Evolutionary conservation across 139 green algal genomes (phyloP).

Genomic region (Chlamydomonas urium): DNA sequence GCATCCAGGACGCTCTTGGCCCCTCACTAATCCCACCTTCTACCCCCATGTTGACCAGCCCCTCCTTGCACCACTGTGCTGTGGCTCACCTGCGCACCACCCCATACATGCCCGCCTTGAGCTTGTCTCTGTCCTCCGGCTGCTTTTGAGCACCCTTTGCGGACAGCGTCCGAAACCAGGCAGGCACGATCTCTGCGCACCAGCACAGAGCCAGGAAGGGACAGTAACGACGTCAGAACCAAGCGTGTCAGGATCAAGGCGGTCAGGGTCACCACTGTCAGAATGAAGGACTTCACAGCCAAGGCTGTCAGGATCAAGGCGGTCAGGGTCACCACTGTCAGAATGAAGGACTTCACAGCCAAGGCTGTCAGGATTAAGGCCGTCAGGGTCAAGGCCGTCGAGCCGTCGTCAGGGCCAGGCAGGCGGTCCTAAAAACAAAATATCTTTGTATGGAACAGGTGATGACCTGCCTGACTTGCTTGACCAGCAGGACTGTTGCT

Average conservation of each 20-base stretch:
- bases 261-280: background rate
- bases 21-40: too few species aligned
- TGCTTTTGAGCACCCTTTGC: constrained; percentile 9
- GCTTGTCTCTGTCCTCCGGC: constrained; percentile 37
- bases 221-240: background rate
- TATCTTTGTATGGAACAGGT: background rate
- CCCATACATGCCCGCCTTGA: constrained; percentile 69
- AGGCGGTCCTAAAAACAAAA: too few species aligned
- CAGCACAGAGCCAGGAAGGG: too few species aligned
- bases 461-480: background rate
- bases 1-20: too few species aligned
- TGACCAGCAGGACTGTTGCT: background rate
- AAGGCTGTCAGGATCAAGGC: background rate
- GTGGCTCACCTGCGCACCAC: constrained; percentile 61
- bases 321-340: background rate
- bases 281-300: background rate
- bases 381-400: too few species aligned
- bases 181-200: constrained; percentile 9
- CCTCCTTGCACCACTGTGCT: constrained; percentile 9
- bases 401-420: too few species aligned
- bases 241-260: too few species aligned
- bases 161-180: constrained; percentile 26
- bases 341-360: background rate
- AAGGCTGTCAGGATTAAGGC: background rate
- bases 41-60: too few species aligned